phyloP scores from a whole-genome alignment of 2,329 filamentous ascomycete genomes.

The Calonectria fujianensis region DNA sequence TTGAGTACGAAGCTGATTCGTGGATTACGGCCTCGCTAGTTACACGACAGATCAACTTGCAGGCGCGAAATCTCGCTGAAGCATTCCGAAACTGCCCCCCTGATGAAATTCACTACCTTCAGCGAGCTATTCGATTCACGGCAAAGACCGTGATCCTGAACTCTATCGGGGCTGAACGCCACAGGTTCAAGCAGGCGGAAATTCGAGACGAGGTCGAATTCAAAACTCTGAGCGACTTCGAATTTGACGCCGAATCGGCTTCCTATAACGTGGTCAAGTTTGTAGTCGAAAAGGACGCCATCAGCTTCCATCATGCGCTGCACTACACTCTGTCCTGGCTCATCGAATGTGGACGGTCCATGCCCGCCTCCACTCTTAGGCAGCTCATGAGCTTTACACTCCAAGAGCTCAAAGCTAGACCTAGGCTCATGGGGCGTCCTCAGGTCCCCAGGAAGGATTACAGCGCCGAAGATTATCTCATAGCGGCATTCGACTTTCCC shows the following conservation, averaged over 20 bases:
- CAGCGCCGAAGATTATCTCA: slow-evolving; percentile 84
- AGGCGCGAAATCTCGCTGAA: slow-evolving; percentile 91
- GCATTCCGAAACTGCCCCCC: slow-evolving; percentile 83
- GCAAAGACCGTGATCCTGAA: slow-evolving; percentile 91
- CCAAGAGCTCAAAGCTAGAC: slow-evolving; percentile 80
- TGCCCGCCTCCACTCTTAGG: slow-evolving; percentile 80
- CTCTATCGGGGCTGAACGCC: slow-evolving; percentile 91
- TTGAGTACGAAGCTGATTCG: slow-evolving; percentile 98
- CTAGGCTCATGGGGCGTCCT: slow-evolving; percentile 76
- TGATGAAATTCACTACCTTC: slow-evolving; percentile 80
- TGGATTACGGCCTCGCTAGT: slow-evolving; percentile 98
- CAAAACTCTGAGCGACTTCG: slow-evolving; percentile 85
- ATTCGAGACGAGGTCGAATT: slow-evolving; percentile 91
- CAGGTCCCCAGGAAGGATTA: slow-evolving; percentile 74
- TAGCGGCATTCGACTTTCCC: slow-evolving; percentile 94
- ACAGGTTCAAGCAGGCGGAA: slow-evolving; percentile 89
- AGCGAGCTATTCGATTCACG: slow-evolving; percentile 81
- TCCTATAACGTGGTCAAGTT: slow-evolving; percentile 87
- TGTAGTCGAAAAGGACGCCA: slow-evolving; percentile 89
- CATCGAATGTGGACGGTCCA: slow-evolving; percentile 88
- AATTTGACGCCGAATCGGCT: slow-evolving; percentile 79
- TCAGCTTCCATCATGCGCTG: slow-evolving; percentile 97
- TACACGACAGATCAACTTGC: slow-evolving; percentile 93
- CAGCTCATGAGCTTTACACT: slow-evolving; percentile 83
- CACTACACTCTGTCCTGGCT: slow-evolving; percentile 98